These are phyloP conservation scores for Yamadazyma atmosphaerica DNA, from an alignment of 1,139 yeast species.

Conservation along the genomic window DNA sequence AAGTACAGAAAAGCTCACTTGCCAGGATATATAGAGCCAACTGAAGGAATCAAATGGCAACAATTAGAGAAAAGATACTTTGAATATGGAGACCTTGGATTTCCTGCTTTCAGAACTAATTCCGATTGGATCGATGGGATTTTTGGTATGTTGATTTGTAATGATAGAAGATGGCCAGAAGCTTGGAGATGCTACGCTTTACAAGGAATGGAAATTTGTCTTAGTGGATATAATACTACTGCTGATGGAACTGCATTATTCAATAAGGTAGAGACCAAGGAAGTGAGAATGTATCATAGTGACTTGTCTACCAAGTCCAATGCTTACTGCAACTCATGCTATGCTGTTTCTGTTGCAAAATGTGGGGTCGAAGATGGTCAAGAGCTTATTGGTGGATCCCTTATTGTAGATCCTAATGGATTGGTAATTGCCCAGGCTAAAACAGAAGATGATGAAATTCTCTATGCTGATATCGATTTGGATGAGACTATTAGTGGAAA, in stretches of 20 bases:
- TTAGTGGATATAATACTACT: conserved; percentile 30
- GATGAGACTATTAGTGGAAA: conserved; percentile 30
- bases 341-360: conserved; percentile 30
- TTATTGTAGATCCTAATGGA: conserved; percentile 33
- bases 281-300: conserved; percentile 26
- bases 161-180: conserved; percentile 40
- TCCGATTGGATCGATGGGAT: conserved; percentile 32
- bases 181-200: conserved; percentile 34
- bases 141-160: conserved; percentile 32
- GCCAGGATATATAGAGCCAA: conserved; percentile 29
- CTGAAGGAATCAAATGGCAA: conserved; percentile 26
- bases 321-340: conserved; percentile 30
- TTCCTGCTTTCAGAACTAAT: conserved; percentile 23
- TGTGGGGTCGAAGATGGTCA: conserved; percentile 33
- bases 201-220: conserved; percentile 30
- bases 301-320: conserved; percentile 30
- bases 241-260: conserved; percentile 22
- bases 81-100: conserved; percentile 29
- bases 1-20: conserved; percentile 30
- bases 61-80: conserved; percentile 36
- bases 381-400: conserved; percentile 29
- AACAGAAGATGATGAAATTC: conserved; percentile 29
- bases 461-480: conserved; percentile 30
- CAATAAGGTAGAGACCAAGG: conserved; percentile 20
- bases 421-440: conserved; percentile 27